Base-by-base conservation (phyloP, 805 yeast genomes). In the Middelhovenomyces tepae region DNA sequence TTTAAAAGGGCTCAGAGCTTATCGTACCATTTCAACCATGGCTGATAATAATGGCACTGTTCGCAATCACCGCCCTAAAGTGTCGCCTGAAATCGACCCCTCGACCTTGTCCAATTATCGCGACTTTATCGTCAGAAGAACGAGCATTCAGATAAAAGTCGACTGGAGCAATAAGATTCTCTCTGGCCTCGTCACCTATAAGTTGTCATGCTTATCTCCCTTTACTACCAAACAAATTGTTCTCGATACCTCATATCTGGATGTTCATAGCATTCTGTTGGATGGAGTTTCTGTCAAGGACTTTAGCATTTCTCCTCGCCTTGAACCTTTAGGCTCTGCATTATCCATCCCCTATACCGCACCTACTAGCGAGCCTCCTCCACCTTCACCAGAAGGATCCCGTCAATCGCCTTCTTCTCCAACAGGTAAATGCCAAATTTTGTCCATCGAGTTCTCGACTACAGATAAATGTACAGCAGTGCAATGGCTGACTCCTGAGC, bases 391-490 rank as follows among this genome's bases (percentile, higher is more conserved):
- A 10, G 9, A 21, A 10, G n/a, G 23, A 21, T 21, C 23, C n/a
- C n/a, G n/a, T 17, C 19, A 28, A 18, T 13, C 20, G 6, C 8
- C 35, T 10, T 29, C 15, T 9, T 14, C n/a, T 3, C 18, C 32
- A 11, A 32, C n/a, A 9, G 26, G 25, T 22, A 26, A 19, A 30
- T 13, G 38, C 22, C 16, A 27, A 15, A 10, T 9, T 5, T 42
- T 58, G 27, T 29, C 31, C 8, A 54, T 83, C 18, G 59, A 55
- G n/a, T 86, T 75, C 46, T 61, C 67, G 38, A 85, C 95, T 23
- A 85, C 95, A 1, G 59, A 62, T 5, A 55, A 72, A 15, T 79
- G 93, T 50, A 82, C 94, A 1, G 95, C 95, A 3, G 62, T 85
- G 39, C 95, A 86, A 56, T 86, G 91, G 75, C 61, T 86, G 34